Evolutionary conservation across 306 rosid species (phyloP), one percentile per base, ranked within the genome.

Genomic region (Cyclanthera cordifolia): DNA sequence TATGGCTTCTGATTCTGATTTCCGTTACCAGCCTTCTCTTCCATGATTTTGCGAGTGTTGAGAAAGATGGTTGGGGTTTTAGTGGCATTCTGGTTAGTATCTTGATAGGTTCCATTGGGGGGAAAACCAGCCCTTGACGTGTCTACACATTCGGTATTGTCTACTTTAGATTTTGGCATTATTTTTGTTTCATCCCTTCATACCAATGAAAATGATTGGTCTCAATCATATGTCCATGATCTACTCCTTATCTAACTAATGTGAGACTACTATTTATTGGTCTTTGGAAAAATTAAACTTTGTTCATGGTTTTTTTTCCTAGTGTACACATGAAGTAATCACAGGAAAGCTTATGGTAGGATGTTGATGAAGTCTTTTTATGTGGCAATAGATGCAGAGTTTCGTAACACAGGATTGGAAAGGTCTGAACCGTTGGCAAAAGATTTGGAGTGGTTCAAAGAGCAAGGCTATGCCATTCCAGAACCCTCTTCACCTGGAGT

Each of bases 381-480:
- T 58, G 70, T 47, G 54, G 20, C 8, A 64, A 19, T 61, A 88
- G 99, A 94, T 82, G 86, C 90, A 19, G 97, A 86, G 78, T 88
- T 94, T 76, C 80, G 85, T 85, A 77, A 88, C 72, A 90, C 97
- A 1, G 99, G 99, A 66, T 74, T 94, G 81, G 99, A 94, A 86
- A 90, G 99, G 83, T 90, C 97, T 65, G 90, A 76, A 52, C 75
- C 79, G 58, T 80, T 94, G 88, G 92, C 78, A 6, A 79, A 85
- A 81, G 99, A 90, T 90, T 79, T 94, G 84, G 86, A 85, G 79
- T 90, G 97, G 99, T 90, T 90, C 82, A 88, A 83, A 76, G 89
- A 85, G 76, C 95, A 90, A 85, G 97, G 99, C 46, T 61, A 88
- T 79, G 53, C 60, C 74, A 90, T 94, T 77, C 97, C 95, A 0